Percentiles rank a stretch among this genome's conserved stretches.
phyloP scores from a whole-genome alignment of 805 yeast genomes.

The Kluyveromyces siamensis region DNA sequence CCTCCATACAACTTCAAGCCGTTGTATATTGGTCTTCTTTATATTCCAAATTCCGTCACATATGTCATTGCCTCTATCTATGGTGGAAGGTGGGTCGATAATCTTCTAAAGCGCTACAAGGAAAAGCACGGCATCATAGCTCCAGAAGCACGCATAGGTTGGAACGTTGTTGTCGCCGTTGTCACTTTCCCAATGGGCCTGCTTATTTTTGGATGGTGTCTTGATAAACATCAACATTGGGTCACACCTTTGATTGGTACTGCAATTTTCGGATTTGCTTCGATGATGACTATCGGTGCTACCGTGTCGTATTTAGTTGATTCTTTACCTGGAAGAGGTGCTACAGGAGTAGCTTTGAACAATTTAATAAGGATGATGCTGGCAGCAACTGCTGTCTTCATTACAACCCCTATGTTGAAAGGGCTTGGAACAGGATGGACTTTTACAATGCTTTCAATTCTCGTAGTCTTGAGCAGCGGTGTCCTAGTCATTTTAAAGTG shows the following conservation, averaged over 20 bases:
- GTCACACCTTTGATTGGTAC: conserved; percentile 74
- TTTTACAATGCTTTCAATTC: conserved; percentile 56
- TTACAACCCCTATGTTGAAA: conserved; percentile 57
- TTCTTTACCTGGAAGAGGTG: conserved; percentile 78
- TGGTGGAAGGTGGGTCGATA: conserved; percentile 77
- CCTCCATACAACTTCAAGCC: conserved; percentile 64
- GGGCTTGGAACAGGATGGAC: conserved; percentile 69
- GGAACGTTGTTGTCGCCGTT: conserved; percentile 62
- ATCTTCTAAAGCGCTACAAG: conserved; percentile 43
- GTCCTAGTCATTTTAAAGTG: conserved; percentile 40
- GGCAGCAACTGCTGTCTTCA: conserved; percentile 71
- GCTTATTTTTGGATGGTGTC: conserved; percentile 76
- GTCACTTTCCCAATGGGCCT: conserved; percentile 53
- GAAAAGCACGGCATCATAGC: conserved; percentile 53
- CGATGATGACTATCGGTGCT: conserved; percentile 77
- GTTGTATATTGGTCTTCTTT: conserved; percentile 61
- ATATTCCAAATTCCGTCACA: conserved; percentile 76
- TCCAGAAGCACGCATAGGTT: conserved; percentile 74
- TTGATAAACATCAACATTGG: conserved; percentile 61
- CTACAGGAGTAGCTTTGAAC: conserved; percentile 80
- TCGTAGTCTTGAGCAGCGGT: conserved; percentile 37
- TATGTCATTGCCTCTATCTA: conserved; percentile 67
- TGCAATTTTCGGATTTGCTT: conserved; percentile 71
- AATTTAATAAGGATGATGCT: conserved; percentile 63
- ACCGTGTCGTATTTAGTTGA: conserved; percentile 77